Conservation (phyloP, 192 early-diverging fungal genomes). For the Mortierella alpina region DNA sequence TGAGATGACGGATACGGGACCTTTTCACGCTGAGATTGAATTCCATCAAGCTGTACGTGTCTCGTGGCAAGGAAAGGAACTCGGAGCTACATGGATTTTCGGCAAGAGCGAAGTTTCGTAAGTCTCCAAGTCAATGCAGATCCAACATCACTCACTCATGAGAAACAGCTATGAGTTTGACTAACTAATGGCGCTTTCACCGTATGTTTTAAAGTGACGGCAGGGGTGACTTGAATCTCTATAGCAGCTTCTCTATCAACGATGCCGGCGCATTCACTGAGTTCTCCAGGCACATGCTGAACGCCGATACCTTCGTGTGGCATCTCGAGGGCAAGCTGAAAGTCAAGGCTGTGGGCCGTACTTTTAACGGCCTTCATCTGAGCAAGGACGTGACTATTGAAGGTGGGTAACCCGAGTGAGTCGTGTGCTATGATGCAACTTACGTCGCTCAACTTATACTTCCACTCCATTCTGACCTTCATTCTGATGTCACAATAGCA, state of each 20-base stretch:
- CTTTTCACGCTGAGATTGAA: slow-evolving; percentile 53
- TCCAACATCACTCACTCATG: background rate
- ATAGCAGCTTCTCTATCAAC: slow-evolving; percentile 38
- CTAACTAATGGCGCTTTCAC: background rate
- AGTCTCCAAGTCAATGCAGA: background rate
- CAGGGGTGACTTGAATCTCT: background rate
- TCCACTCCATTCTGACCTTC: background rate
- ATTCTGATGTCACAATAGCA: background rate
- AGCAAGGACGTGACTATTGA: slow-evolving; percentile 60
- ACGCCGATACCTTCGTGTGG: slow-evolving; percentile 54
- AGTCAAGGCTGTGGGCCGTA: slow-evolving; percentile 55
- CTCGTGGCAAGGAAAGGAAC: slow-evolving; percentile 30
- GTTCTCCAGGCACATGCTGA: slow-evolving; percentile 62
- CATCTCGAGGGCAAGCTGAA: slow-evolving; percentile 47
- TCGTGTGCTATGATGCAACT: background rate
- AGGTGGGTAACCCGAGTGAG: slow-evolving; percentile 41
- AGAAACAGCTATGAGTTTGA: too few species aligned
- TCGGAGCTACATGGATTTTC: slow-evolving; percentile 11
- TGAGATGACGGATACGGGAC: slow-evolving; percentile 52
- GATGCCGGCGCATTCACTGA: slow-evolving; percentile 45
- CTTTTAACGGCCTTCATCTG: slow-evolving; percentile 53
- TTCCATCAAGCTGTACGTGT: slow-evolving; percentile 27
- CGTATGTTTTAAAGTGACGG: background rate
- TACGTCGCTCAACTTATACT: background rate
- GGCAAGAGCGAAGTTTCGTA: slow-evolving; percentile 7